A percentile compares a stretch with the other conserved stretches of the same genome.
Evolutionary conservation across 2,329 filamentous ascomycete genomes (phyloP).

Genomic region (Talaromyces rugulosus): DNA sequence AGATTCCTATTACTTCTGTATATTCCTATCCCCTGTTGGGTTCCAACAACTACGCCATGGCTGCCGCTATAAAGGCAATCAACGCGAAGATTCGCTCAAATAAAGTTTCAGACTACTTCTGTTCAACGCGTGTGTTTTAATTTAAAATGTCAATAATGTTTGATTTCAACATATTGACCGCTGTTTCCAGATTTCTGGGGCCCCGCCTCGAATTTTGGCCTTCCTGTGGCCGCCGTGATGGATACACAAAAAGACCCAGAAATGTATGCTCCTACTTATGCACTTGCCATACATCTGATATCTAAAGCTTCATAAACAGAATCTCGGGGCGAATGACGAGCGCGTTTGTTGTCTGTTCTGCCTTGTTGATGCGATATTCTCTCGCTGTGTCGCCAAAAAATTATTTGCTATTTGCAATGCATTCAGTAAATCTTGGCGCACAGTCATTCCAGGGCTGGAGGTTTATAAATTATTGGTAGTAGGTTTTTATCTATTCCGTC

Average conservation of each 20-base stretch:
- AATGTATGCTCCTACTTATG: conserved; percentile 3
- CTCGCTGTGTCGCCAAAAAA: conserved; percentile 13
- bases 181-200: conserved; percentile 13
- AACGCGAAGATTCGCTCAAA: conserved; percentile 14
- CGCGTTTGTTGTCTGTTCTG: conserved; percentile 9
- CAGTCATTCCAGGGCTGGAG: conserved; percentile 11
- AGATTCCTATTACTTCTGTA: not conserved
- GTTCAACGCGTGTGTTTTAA: conserved; percentile 11
- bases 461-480: conserved; percentile 13
- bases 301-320: not conserved
- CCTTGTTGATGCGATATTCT: conserved; percentile 13
- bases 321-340: conserved; percentile 13
- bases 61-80: conserved; percentile 10
- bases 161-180: not conserved
- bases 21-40: not conserved
- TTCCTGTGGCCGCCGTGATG: conserved; percentile 11
- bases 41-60: not conserved
- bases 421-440: conserved; percentile 12
- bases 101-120: conserved; percentile 11
- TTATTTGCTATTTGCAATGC: conserved; percentile 11
- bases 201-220: conserved; percentile 13
- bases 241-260: conserved; percentile 13
- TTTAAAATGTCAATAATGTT: no score
- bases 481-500: not conserved
- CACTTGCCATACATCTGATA: not conserved